Evolutionary conservation across 257 asterid genomes (phyloP).

Genomic region (Rubia yunnanensis): DNA sequence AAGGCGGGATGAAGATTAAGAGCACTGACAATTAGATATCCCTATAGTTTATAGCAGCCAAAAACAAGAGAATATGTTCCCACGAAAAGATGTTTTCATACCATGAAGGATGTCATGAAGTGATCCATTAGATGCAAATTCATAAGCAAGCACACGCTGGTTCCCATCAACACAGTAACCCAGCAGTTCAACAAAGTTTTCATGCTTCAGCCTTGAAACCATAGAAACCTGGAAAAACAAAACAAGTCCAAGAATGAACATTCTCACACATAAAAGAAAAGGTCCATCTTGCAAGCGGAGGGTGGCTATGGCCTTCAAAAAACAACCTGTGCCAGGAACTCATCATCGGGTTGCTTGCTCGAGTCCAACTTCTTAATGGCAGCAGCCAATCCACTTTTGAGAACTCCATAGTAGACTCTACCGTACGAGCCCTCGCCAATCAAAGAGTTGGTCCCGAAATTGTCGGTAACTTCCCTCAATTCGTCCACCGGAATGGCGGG

Average conservation of each 20-base stretch:
- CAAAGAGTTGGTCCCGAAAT: conserved; percentile 50
- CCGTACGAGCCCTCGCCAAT: conserved; percentile 95
- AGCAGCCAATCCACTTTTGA: conserved; percentile 52
- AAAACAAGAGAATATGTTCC: background rate
- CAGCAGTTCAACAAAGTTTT: conserved; percentile 66
- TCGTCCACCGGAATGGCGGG: conserved; percentile 69
- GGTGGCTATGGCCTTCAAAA: conserved; percentile 2
- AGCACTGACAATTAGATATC: background rate
- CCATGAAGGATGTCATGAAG: conserved; percentile 92
- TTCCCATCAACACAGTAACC: conserved; percentile 86
- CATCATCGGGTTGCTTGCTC: conserved; percentile 81
- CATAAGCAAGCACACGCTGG: conserved; percentile 74
- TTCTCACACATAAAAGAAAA: background rate
- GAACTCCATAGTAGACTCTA: conserved; percentile 66
- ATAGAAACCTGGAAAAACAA: conserved; percentile 58
- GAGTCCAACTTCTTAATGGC: conserved; percentile 81
- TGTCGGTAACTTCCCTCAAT: conserved; percentile 61
- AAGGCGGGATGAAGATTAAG: background rate
- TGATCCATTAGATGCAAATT: conserved; percentile 83
- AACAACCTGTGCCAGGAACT: conserved; percentile 79
- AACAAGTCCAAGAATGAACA: background rate
- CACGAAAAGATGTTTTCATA: conserved; percentile 21
- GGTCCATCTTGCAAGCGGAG: background rate
- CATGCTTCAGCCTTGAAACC: conserved; percentile 84
- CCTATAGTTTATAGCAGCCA: conserved; percentile 1